Percentiles rank a stretch among this genome's conserved stretches.
phyloP scores from a whole-genome alignment of 306 rosid species.

The Fragaria nilgerrensis region DNA sequence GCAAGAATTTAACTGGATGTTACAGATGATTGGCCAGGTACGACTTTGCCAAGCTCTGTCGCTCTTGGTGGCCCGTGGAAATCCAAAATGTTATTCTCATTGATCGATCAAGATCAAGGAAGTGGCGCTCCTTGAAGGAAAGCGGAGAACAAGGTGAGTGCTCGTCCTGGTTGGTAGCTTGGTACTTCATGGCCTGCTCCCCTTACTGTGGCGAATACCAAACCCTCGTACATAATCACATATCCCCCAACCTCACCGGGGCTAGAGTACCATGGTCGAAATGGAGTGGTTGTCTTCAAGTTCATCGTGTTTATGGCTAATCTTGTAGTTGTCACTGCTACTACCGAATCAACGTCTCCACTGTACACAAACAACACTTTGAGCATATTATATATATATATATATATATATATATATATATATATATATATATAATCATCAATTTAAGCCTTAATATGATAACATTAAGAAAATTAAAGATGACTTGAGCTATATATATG shows the following conservation, averaged over 20 bases:
- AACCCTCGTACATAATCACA: conserved; percentile 46
- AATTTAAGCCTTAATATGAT: not conserved
- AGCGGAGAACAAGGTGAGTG: not conserved
- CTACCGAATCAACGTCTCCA: conserved; percentile 52
- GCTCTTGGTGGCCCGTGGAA: not conserved
- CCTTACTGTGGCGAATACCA: conserved; percentile 55
- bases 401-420: not conserved
- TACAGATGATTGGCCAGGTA: not conserved
- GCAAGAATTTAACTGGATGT: not conserved
- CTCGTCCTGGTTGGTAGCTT: not conserved
- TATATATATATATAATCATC: no score
- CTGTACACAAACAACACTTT: conserved; percentile 27
- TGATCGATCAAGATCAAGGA: not conserved
- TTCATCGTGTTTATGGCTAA: conserved; percentile 42
- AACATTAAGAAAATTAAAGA: not conserved
- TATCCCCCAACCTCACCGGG: conserved; percentile 58
- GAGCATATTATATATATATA: no score
- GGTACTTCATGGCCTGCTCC: conserved; percentile 89
- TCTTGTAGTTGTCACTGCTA: conserved; percentile 51
- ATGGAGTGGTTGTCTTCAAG: conserved; percentile 29
- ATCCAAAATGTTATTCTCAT: not conserved
- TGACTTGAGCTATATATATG: not conserved
- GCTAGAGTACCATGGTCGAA: conserved; percentile 52
- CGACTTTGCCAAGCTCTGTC: not conserved
- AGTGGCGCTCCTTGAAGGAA: not conserved